A percentile compares a stretch with the other conserved stretches of the same genome.
Evolutionary conservation across 495 filamentous ascomycete genomes (phyloP).

Genomic region (Haplographium delicatum): DNA sequence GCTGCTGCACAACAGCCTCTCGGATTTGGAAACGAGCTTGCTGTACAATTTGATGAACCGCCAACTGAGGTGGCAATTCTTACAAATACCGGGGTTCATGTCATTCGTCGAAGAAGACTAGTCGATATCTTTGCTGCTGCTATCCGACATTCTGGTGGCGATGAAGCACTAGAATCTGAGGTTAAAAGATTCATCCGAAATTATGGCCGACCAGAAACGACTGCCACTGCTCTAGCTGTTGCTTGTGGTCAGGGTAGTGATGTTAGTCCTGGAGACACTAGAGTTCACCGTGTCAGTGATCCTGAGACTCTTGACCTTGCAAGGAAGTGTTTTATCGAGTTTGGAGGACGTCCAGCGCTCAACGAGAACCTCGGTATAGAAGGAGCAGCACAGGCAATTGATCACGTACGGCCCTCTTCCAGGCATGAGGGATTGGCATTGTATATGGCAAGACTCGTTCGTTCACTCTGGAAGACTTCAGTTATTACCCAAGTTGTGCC

Average conservation of each 20-base stretch:
- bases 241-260: slow-evolving; percentile 88
- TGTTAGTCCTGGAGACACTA: slow-evolving; percentile 58
- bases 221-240: slow-evolving; percentile 90
- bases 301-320: slow-evolving; percentile 76
- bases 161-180: slow-evolving; percentile 75
- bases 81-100: slow-evolving; percentile 82
- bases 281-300: slow-evolving; percentile 68
- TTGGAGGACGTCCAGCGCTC: slow-evolving; percentile 74
- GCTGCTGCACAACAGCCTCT: slow-evolving; percentile 60
- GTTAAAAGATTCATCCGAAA: slow-evolving; percentile 72
- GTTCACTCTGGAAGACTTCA: slow-evolving; percentile 73
- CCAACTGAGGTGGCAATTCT: slow-evolving; percentile 82
- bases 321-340: slow-evolving; percentile 81
- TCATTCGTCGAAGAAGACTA: slow-evolving; percentile 74
- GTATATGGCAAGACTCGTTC: slow-evolving; percentile 79
- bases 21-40: slow-evolving; percentile 92
- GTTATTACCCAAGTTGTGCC: slow-evolving; percentile 38
- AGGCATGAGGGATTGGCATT: slow-evolving; percentile 81
- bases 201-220: slow-evolving; percentile 81
- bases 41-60: slow-evolving; percentile 82
- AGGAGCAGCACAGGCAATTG: slow-evolving; percentile 52
- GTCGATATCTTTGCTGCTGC: slow-evolving; percentile 89
- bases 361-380: slow-evolving; percentile 69
- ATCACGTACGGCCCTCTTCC: slow-evolving; percentile 79
- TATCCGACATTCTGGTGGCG: slow-evolving; percentile 63